Evolutionary conservation across 371 early-diverging fungal species (phyloP), one percentile per base, ranked within the genome.

Genomic region (Phascolomyces articulosus): DNA sequence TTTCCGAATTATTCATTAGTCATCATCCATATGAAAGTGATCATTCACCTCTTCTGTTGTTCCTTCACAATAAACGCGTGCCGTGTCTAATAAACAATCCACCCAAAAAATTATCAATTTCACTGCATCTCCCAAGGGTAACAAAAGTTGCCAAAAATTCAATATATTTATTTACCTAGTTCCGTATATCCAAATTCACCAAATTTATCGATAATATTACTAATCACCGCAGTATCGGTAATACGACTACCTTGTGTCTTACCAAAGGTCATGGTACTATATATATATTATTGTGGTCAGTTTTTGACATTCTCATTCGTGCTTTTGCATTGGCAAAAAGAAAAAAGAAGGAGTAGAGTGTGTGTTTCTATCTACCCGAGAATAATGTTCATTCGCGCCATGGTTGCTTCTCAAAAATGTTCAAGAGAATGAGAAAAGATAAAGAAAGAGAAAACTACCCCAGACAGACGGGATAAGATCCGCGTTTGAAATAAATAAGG

Each of bases 21-120:
- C n/a, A n/a, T n/a, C n/a, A n/a, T n/a, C n/a, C n/a, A n/a, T n/a
- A n/a, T n/a, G n/a, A n/a, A n/a, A n/a, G n/a, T n/a, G n/a, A n/a
- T n/a, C n/a, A n/a, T n/a, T 34, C 31, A 55, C 63, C 47, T 60
- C 59, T 29, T 87, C 87, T 4, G 87, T 85, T 48, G 79, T 84
- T 16, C 87, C 87, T n/a, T 71, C 79, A 51, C 82, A 73, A 64
- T 72, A 73, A 63, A 68, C 58, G 13, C 75, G 66, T 1, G 75
- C 66, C 7, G 75, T 71, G 26, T 75, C 75, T 71, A 53, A n/a
- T n/a, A n/a, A n/a, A n/a, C n/a, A n/a, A n/a, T n/a, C n/a, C n/a
- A n/a, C n/a, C n/a, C n/a, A n/a, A n/a, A n/a, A n/a, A n/a, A n/a
- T n/a, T n/a, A n/a, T n/a, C n/a, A n/a, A n/a, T n/a, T n/a, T n/a